A percentile compares a stretch with the other conserved stretches of the same genome.
Conservation (phyloP, 352 stramenopile species). For the Globisporangium recalcitrans region DNA sequence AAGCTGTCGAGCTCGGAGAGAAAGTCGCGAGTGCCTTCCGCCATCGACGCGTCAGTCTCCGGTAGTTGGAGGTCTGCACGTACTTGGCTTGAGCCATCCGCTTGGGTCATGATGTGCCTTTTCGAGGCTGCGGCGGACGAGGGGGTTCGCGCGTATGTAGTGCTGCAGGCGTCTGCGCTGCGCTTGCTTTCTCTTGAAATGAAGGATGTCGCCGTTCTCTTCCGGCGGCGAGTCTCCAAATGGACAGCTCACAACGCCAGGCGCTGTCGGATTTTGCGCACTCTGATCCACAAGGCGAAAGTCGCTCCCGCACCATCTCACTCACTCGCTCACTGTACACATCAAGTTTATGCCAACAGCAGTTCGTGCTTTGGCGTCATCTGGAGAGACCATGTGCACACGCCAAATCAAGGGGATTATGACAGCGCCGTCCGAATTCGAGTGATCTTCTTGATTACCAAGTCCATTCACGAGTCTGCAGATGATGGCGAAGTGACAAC, state of each 20-base stretch:
- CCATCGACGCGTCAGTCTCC: too few relatives aligned
- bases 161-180: too few relatives aligned
- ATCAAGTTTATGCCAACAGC: neutral
- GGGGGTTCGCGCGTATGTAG: too few relatives aligned
- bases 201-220: neutral
- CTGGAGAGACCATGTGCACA: neutral
- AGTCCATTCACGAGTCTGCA: too few relatives aligned
- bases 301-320: neutral
- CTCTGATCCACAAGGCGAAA: neutral
- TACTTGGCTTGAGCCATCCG: neutral
- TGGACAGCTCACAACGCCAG: neutral
- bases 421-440: too few relatives aligned
- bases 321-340: neutral
- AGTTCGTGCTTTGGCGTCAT: neutral
- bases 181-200: neutral
- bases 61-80: neutral
- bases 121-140: too few relatives aligned
- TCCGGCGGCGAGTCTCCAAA: neutral
- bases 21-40: constrained; percentile 14
- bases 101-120: neutral
- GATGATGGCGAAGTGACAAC: too few relatives aligned
- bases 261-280: neutral
- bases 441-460: neutral
- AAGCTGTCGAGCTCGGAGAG: constrained; percentile 40
- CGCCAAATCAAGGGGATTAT: neutral